Percentiles rank a stretch among this genome's conserved stretches.
phyloP scores from a whole-genome alignment of 208 protist species.

The Crithidia expoeki region DNA sequence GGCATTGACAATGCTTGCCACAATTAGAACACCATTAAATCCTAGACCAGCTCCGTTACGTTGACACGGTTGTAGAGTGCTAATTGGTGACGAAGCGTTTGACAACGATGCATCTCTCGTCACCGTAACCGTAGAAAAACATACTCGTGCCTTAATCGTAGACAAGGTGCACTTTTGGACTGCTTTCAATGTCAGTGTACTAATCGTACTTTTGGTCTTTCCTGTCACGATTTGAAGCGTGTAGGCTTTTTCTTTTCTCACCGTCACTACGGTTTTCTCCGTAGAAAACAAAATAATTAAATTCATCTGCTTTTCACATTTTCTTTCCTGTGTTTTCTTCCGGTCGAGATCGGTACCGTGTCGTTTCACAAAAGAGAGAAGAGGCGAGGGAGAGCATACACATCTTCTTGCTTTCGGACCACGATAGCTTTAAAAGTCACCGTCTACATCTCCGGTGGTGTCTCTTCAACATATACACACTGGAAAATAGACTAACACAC shows the following conservation, averaged over 20 bases:
- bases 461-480: not conserved
- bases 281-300: too few species aligned
- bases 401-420: not conserved
- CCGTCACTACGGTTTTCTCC: too few species aligned
- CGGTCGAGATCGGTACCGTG: not conserved
- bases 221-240: too few species aligned
- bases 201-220: too few species aligned
- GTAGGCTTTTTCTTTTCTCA: not conserved
- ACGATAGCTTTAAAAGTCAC: not conserved
- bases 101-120: too few species aligned
- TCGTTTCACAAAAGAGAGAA: not conserved
- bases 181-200: too few species aligned
- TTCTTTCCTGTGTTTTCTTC: not conserved
- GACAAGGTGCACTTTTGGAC: too few species aligned
- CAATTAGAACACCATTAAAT: not conserved
- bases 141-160: too few species aligned
- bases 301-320: constrained; percentile 10
- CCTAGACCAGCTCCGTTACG: too few species aligned
- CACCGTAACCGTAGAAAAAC: too few species aligned
- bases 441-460: not conserved
- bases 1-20: not conserved
- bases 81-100: too few species aligned
- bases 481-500: not conserved
- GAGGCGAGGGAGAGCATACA: not conserved
- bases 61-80: too few species aligned